Evolutionary conservation across 306 rosid genomes (phyloP), one percentile per base, ranked within the genome.

Genomic region (Delonix regia): DNA sequence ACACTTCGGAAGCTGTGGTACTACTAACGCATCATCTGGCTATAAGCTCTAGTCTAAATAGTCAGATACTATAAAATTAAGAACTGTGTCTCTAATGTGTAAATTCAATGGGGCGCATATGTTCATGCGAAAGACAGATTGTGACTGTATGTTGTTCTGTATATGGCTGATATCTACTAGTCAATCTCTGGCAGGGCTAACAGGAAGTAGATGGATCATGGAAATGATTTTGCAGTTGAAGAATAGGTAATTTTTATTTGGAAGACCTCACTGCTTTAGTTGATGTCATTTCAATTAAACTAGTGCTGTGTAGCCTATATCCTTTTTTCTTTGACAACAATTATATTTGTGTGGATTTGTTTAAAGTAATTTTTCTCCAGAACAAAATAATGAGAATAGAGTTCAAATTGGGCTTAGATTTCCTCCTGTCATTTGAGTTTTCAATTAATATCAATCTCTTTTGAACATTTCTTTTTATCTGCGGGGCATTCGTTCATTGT

Each of bases 181-280:
- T 81, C 99, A 90, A 84, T 92, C 97, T 74, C 82, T 92, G 68
- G 93, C 90, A 71, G 97, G 97, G 74, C 89, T 84, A 78, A 78
- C 84, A 7, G 99, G 97, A 62, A 87, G 91, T 83, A 78, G 81
- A 84, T 92, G 99, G 97, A 91, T 94, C 52, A 90, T 92, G 97
- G 97, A 92, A 75, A 82, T 94, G 75, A 89, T 94, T 73, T 90
- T 90, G 62, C 97, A 92, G 87, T 84, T 92, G 89, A 95, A 92
- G 87, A 95, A 91, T 71, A 93, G 89, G 93, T 52, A 19, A 21
- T 53, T 53, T 19, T 53, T 53, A 53, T 19, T 53, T 53, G 60
- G 27, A 92, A 88, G 95, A 94, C 78, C 94, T 92, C 13, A 85
- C 92, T 2, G 97, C 97, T 44, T 88, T 97, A 44, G 97, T 90